Evolutionary conservation across 2,329 filamentous ascomycete genomes (phyloP), one percentile per base, ranked within the genome.

Genomic region (Ascocoryne sarcoides): DNA sequence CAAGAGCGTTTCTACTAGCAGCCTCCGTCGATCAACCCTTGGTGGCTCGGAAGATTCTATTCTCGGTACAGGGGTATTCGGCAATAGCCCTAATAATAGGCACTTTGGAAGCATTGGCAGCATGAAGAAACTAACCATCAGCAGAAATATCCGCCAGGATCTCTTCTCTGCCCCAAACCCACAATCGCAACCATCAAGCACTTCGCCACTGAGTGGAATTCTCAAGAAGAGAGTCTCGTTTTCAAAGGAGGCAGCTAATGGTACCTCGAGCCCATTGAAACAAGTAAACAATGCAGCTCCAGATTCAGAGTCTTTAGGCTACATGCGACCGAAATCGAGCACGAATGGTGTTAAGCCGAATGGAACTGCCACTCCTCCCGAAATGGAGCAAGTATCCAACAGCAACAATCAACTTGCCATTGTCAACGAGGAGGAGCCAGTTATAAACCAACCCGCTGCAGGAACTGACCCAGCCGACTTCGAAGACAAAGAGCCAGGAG

Each of bases 51-150:
- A 94, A 40, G 86, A 93, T 49, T 94, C 86, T 61, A 82, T 95
- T 42, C 69, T 95, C 19, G 76, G 84, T 2, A 88, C 89, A 0
- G 86, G 86, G 28, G 87, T 88, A 2, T 89, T 95, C 60, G 84
- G 85, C 2, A 71, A 82, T 18, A 82, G 75, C 56, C 67, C 74
- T 14, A 71, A 70, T 42, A 70, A 74, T 26, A 76, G 81, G 43
- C 73, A 77, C 51, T 82, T 80, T 37, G 74, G 76, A n/a, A 78
- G 71, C 57, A 73, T 73, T 36, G 76, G 77, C 32, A 85, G 75
- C 58, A 76, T 95, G 52, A 95, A 95, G 68, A 89, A 88, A 61
- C 74, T 98, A 42, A 83, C 89, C 39, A 95, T 98, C 60, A 93
- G 95, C 63, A 82, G 87, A 48, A 83, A 82, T 50, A 71, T 98